Conservation (phyloP, 2,329 filamentous ascomycete genomes). For the Stachybotrys chlorohalonatus region DNA sequence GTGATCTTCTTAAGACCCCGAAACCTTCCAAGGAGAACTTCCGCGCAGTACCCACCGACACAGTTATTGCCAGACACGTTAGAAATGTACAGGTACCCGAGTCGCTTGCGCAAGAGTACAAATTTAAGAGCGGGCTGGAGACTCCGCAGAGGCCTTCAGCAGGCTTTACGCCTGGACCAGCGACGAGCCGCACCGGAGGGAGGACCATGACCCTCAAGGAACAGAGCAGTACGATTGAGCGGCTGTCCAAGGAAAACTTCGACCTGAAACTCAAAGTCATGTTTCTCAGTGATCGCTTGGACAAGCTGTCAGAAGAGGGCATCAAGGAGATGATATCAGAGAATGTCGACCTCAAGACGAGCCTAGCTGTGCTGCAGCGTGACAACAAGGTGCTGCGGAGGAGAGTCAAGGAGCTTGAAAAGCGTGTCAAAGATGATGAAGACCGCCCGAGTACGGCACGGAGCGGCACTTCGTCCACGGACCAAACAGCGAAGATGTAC, state of each 20-base stretch:
- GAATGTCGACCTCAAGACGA: slow-evolving; percentile 91
- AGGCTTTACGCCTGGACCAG: slow-evolving; percentile 30
- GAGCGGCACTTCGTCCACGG: slow-evolving; percentile 48
- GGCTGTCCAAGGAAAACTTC: slow-evolving; percentile 95
- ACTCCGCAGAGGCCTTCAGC: slow-evolving; percentile 50
- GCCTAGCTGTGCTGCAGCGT: slow-evolving; percentile 77
- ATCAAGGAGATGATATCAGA: slow-evolving; percentile 98
- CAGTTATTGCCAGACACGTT: slow-evolving; percentile 78
- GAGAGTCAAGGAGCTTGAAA: slow-evolving; percentile 79
- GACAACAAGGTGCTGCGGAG: slow-evolving; percentile 79
- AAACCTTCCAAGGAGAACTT: slow-evolving; percentile 47
- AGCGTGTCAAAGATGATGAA: slow-evolving; percentile 60
- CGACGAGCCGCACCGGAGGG: slow-evolving; percentile 49
- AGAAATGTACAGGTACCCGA: slow-evolving; percentile 87
- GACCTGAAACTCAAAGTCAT: slow-evolving; percentile 96
- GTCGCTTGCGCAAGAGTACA: slow-evolving; percentile 78
- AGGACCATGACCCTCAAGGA: slow-evolving; percentile 86
- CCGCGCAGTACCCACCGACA: slow-evolving; percentile 65
- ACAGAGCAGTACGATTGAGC: slow-evolving; percentile 94
- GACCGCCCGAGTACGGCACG: slow-evolving; percentile 51
- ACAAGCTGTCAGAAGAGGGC: slow-evolving; percentile 89
- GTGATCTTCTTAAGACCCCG: slow-evolving; percentile 58
- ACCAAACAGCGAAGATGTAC: slow-evolving; percentile 44
- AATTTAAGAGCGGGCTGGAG: slow-evolving; percentile 58
- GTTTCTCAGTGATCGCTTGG: slow-evolving; percentile 87